Conservation (phyloP, 306 rosid genomes). For the Prunus davidiana region DNA sequence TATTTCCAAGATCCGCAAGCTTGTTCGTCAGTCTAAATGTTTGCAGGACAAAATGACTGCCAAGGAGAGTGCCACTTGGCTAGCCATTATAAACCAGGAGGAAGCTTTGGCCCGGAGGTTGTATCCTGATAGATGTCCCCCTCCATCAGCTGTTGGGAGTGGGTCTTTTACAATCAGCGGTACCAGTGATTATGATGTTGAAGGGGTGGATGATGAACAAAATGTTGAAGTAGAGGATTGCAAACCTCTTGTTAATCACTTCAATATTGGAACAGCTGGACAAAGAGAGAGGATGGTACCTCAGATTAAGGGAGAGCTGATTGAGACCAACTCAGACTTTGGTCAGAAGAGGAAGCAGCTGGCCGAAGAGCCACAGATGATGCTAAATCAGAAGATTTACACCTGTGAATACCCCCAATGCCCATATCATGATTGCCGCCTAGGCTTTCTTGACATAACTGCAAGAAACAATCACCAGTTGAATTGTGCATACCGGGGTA, state of each 20-base stretch:
- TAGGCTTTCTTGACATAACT: slow-evolving; percentile 41
- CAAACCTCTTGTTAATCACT: slow-evolving; percentile 47
- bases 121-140: slow-evolving; percentile 57
- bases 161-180: slow-evolving; percentile 57
- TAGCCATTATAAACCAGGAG: slow-evolving; percentile 79
- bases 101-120: slow-evolving; percentile 65
- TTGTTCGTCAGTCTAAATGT: slow-evolving; percentile 81
- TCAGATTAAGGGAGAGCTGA: slow-evolving; percentile 37
- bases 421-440: slow-evolving; percentile 29
- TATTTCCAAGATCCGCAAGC: slow-evolving; percentile 80
- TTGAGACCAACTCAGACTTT: slow-evolving; percentile 22
- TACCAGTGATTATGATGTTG: slow-evolving; percentile 76
- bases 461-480: slow-evolving; percentile 49
- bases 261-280: slow-evolving; percentile 47
- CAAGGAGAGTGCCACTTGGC: slow-evolving; percentile 89
- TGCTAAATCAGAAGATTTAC: slow-evolving; percentile 31
- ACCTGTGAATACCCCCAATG: slow-evolving; percentile 39
- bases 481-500: slow-evolving; percentile 33
- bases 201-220: slow-evolving; percentile 56
- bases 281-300: slow-evolving; percentile 25
- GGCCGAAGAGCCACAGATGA: slow-evolving; percentile 23
- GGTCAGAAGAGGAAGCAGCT: slow-evolving; percentile 36
- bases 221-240: slow-evolving; percentile 57
- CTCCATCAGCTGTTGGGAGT: slow-evolving; percentile 50
- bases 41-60: slow-evolving; percentile 95